phyloP scores from a whole-genome alignment of 441 rosid species.

The Euphorbia celastroides region DNA sequence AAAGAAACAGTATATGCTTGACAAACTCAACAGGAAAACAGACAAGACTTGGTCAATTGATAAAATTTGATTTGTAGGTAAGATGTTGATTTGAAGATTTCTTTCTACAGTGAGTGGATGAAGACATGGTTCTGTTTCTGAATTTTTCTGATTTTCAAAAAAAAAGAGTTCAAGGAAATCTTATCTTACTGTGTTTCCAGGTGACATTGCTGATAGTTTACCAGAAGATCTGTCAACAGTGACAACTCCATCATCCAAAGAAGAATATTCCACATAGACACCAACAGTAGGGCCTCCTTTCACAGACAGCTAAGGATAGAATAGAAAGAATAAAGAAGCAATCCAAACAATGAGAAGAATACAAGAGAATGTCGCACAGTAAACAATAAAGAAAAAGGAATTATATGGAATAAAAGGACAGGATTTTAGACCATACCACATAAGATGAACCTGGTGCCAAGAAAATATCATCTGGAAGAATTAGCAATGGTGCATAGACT shows the following conservation, averaged over 20 bases:
- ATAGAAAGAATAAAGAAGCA: constrained; percentile 14
- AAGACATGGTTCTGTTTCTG: too few relatives aligned
- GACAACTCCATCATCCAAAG: constrained; percentile 53
- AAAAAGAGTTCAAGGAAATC: constrained; percentile 14
- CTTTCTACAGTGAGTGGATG: neutral
- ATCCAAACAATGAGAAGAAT: constrained; percentile 11
- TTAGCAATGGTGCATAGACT: constrained; percentile 73
- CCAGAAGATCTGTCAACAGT: constrained; percentile 62
- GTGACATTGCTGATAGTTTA: constrained; percentile 62
- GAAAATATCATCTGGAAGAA: constrained; percentile 70
- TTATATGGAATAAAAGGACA: neutral
- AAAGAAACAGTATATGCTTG: constrained; percentile 10
- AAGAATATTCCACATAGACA: constrained; percentile 52
- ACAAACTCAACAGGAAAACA: neutral
- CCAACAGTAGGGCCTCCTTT: constrained; percentile 92
- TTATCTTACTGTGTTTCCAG: constrained; percentile 80
- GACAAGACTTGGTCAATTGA: neutral
- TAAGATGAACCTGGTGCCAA: constrained; percentile 91
- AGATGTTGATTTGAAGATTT: neutral
- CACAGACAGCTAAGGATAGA: constrained; percentile 49
- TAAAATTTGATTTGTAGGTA: neutral
- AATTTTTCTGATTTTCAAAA: too few relatives aligned
- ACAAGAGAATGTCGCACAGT: constrained; percentile 7
- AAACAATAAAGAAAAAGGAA: neutral
- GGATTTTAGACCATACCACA: constrained; percentile 47